Evolutionary conservation across 768 basidiomycete genomes (phyloP), one percentile per base, ranked within the genome.

Genomic region (Hypholoma sublateritium): DNA sequence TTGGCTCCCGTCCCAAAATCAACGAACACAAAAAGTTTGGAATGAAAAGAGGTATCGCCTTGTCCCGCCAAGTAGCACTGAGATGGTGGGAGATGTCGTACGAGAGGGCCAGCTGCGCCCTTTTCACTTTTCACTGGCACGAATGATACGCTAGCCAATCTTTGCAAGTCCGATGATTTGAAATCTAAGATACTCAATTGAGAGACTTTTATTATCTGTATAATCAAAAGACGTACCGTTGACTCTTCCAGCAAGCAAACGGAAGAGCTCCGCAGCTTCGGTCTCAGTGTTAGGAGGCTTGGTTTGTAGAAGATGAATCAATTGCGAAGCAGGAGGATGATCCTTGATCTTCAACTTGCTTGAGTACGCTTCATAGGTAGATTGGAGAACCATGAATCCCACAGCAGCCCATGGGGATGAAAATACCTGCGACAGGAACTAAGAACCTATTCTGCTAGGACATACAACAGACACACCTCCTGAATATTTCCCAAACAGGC

Each of bases 1-100:
- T 95, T 96, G 22, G 89, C 96, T 4, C 78, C 74, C 1, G 79
- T 67, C 2, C 95, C 95, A 67, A 96, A 97, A 68, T 96, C 87
- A 49, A 98, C 85, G 63, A 95, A 97, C 34, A 83, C 80, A 66
- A 98, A 97, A 1, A 96, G 73, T 60, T 88, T 87, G 3, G 88
- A 88, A 65, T 91, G 89, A 39, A 93, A 84, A 35, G 80, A 77
- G 22, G 81, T 80, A 22, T 77, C 74, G 16, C 75, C 70, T 50
- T 77, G 73, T 25, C 77, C 74, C 3, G 80, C 82, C 55, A 94
- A 80, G 66, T 87, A 92, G 61, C 91, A 93, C 54, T 87, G 86
- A 3, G 67, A 74, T 8, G 90, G 89, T 22, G 80, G 69, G 22
- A 88, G 67, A 77, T 77, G 85, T 48, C 67, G 77, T 58, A 72